Conservation (phyloP, 2,329 filamentous ascomycete species). For the Cercospora sp. region DNA sequence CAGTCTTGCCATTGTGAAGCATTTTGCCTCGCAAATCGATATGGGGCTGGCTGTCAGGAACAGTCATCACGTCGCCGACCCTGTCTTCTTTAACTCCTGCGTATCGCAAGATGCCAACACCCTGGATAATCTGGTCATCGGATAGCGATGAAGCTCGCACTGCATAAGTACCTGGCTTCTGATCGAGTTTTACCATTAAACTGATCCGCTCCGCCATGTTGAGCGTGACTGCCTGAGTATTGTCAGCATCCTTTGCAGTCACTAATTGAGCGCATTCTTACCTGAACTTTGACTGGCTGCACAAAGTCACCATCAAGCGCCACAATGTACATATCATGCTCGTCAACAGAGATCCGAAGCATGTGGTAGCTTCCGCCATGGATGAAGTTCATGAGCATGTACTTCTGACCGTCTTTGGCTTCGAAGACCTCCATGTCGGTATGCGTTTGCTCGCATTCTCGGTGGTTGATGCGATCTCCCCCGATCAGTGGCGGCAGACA, state of each 20-base stretch:
- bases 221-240: slow-evolving; percentile 10
- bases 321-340: slow-evolving; percentile 26
- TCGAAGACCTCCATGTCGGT: slow-evolving; percentile 26
- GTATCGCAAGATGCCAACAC: slow-evolving; percentile 23
- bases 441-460: slow-evolving; percentile 23
- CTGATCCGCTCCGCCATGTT: slow-evolving; percentile 24
- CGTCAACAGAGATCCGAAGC: slow-evolving; percentile 27
- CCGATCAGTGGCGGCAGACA: slow-evolving; percentile 20
- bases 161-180: slow-evolving; percentile 22
- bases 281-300: slow-evolving; percentile 25
- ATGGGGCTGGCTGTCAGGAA: slow-evolving; percentile 16
- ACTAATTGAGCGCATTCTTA: not conserved
- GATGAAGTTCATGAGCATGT: slow-evolving; percentile 25
- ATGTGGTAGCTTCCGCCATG: slow-evolving; percentile 27
- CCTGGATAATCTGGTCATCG: slow-evolving; percentile 23
- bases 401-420: slow-evolving; percentile 21
- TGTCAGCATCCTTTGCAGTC: not conserved
- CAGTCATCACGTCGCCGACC: slow-evolving; percentile 10
- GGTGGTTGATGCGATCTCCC: slow-evolving; percentile 22
- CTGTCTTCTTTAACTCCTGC: slow-evolving; percentile 16
- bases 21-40: slow-evolving; percentile 21
- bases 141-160: slow-evolving; percentile 18
- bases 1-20: slow-evolving; percentile 15
- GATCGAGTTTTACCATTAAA: slow-evolving; percentile 24
- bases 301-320: slow-evolving; percentile 30